Conservation (phyloP, 495 filamentous ascomycete genomes). For the Cudoniella acicularis region DNA sequence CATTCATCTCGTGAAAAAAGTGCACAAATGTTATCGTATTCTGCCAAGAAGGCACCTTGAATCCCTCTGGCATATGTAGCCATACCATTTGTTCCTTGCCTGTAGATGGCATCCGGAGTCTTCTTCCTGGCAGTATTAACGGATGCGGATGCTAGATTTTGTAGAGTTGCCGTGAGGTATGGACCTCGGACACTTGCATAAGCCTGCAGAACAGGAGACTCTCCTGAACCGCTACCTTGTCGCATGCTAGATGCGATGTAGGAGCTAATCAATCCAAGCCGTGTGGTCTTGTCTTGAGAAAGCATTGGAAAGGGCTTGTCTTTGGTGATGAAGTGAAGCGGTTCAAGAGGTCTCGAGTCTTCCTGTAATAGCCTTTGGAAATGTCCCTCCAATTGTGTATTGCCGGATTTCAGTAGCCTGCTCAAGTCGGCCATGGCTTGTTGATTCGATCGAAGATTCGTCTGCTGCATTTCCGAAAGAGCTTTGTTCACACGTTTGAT, state of each 20-base stretch:
- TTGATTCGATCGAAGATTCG: conserved; percentile 88
- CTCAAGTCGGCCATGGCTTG: conserved; percentile 80
- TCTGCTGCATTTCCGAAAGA: conserved; percentile 71
- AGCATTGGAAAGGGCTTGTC: conserved; percentile 51
- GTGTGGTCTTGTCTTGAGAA: conserved; percentile 44
- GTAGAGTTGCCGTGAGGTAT: conserved; percentile 73
- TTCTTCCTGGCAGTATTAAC: conserved; percentile 83
- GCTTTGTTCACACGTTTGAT: conserved; percentile 84
- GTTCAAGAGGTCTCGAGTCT: conserved; percentile 73
- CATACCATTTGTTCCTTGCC: conserved; percentile 89
- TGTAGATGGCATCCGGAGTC: conserved; percentile 74
- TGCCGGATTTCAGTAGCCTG: conserved; percentile 71
- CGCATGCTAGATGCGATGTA: conserved; percentile 35
- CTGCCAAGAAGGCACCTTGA: conserved; percentile 78
- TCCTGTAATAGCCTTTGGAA: conserved; percentile 74
- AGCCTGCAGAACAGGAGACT: conserved; percentile 66
- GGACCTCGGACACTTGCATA: conserved; percentile 83
- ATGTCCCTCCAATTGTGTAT: conserved; percentile 73
- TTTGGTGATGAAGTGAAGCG: conserved; percentile 91
- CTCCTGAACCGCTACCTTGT: conserved; percentile 25
- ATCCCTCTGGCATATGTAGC: conserved; percentile 83
- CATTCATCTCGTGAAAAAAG: conserved; percentile 85
- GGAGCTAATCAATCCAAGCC: conserved; percentile 47
- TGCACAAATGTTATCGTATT: conserved; percentile 81
- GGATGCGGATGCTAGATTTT: conserved; percentile 83